Conservation (phyloP, 2,329 filamentous ascomycete genomes). For the Aspergillus fijiensis region DNA sequence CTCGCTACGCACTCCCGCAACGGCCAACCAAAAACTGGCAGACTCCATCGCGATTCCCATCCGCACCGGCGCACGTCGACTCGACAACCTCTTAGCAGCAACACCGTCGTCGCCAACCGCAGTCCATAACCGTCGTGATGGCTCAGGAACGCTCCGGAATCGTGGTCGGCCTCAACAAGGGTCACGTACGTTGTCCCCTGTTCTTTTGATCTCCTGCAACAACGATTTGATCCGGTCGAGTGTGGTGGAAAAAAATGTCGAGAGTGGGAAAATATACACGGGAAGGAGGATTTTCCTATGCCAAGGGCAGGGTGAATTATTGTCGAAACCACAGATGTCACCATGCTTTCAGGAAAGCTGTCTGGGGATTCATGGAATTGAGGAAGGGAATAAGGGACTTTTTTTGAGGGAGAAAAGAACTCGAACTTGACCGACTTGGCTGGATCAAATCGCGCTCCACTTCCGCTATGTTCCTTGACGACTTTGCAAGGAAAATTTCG, state of each 20-base stretch:
- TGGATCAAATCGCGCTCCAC: not conserved
- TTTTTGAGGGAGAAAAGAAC: not conserved
- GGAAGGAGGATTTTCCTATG: not conserved
- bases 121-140: slow-evolving; percentile 46
- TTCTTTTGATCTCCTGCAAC: slow-evolving; percentile 6
- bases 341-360: not conserved
- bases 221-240: slow-evolving; percentile 18
- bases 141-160: slow-evolving; percentile 55
- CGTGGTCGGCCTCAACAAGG: slow-evolving; percentile 63
- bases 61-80: slow-evolving; percentile 27
- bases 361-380: not conserved
- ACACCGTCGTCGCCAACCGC: slow-evolving; percentile 35
- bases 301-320: not conserved
- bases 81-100: slow-evolving; percentile 29
- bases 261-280: not conserved
- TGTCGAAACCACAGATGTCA: not conserved
- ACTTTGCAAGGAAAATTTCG: not conserved
- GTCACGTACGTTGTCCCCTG: slow-evolving; percentile 59
- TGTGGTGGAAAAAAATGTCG: slow-evolving; percentile 8
- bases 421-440: slow-evolving; percentile 7
- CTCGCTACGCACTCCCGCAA: slow-evolving; percentile 38
- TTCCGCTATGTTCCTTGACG: not conserved
- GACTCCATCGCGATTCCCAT: slow-evolving; percentile 24
- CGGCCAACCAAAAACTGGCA: slow-evolving; percentile 35
- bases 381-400: not conserved